A percentile compares a stretch with the other conserved stretches of the same genome.
These are phyloP conservation scores for Phytophthora constricta DNA, from an alignment of 352 stramenopile species.

Conservation along the genomic window DNA sequence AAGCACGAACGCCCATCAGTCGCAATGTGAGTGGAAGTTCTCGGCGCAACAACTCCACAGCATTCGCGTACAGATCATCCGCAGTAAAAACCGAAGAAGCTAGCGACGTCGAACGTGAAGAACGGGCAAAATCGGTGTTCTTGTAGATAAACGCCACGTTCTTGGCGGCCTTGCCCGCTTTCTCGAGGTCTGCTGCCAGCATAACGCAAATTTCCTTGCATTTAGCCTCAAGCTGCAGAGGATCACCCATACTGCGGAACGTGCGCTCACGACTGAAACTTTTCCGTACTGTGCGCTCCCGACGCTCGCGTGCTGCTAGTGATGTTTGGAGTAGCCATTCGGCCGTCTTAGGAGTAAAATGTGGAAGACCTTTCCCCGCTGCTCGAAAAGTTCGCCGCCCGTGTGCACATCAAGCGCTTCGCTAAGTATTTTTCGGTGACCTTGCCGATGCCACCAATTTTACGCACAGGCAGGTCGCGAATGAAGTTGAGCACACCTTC, in stretches of 20 bases:
- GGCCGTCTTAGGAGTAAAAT: slow-evolving; percentile 71
- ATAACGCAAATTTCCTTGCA: slow-evolving; percentile 70
- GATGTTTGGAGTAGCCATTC: slow-evolving; percentile 75
- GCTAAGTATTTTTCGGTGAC: slow-evolving; percentile 94
- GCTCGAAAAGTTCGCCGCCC: slow-evolving; percentile 74
- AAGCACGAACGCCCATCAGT: slow-evolving; percentile 70
- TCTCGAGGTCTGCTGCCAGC: slow-evolving; percentile 61
- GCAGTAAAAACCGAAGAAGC: slow-evolving; percentile 43
- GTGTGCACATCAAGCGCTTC: slow-evolving; percentile 85
- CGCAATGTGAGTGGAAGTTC: slow-evolving; percentile 74
- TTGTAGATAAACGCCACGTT: slow-evolving; percentile 83
- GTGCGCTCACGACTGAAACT: slow-evolving; percentile 83
- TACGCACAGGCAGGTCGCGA: slow-evolving; percentile 86
- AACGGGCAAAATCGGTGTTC: slow-evolving; percentile 63
- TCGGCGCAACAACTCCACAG: slow-evolving; percentile 60
- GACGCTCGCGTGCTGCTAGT: slow-evolving; percentile 61
- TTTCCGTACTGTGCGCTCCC: slow-evolving; percentile 70
- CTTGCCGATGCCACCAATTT: slow-evolving; percentile 95
- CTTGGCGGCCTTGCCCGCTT: slow-evolving; percentile 47
- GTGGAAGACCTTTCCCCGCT: slow-evolving; percentile 65
- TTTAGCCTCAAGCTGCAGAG: slow-evolving; percentile 56
- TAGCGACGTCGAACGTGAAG: slow-evolving; percentile 60
- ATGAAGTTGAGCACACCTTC: slow-evolving; percentile 89
- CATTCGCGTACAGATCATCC: slow-evolving; percentile 53
- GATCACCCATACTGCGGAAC: slow-evolving; percentile 57